phyloP scores from a whole-genome alignment of 208 protist species.

The Leishmania aethiopica region DNA sequence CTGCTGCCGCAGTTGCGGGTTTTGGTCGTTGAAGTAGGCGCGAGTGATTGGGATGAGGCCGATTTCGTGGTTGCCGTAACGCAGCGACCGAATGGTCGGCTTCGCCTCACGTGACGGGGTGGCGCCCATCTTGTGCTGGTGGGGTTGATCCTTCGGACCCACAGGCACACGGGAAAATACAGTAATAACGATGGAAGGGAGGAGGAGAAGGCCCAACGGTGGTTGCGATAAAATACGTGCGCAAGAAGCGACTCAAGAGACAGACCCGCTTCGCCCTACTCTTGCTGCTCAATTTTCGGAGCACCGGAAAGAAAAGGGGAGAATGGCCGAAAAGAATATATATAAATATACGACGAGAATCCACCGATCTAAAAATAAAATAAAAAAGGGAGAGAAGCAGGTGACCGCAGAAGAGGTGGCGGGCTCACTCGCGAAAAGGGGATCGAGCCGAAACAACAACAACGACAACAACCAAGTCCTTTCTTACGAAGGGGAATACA shows the following conservation, averaged over 20 bases:
- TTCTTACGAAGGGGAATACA: not conserved
- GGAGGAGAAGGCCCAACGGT: not conserved
- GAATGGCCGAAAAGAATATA: not conserved
- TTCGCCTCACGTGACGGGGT: constrained; percentile 54
- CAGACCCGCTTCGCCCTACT: too few species aligned
- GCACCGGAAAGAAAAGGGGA: too few species aligned
- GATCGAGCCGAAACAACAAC: not conserved
- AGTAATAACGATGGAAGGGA: not conserved
- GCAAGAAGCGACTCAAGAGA: not conserved
- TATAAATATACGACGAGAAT: not conserved
- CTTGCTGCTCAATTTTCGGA: too few species aligned
- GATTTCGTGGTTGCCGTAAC: constrained; percentile 77
- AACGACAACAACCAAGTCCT: not conserved
- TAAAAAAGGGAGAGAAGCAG: not conserved
- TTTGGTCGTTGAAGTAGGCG: constrained; percentile 45
- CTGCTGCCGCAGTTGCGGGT: constrained; percentile 49
- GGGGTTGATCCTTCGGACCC: not conserved
- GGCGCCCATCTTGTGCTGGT: constrained; percentile 40
- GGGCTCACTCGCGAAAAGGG: not conserved
- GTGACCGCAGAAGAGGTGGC: not conserved
- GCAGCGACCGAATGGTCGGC: constrained; percentile 57
- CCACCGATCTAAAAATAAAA: not conserved
- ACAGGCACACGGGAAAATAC: not conserved
- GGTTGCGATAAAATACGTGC: not conserved
- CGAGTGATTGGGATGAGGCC: constrained; percentile 63